These are phyloP conservation scores for Ocimum tenuiflorum DNA, from an alignment of 257 asterid species.

Conservation along the genomic window DNA sequence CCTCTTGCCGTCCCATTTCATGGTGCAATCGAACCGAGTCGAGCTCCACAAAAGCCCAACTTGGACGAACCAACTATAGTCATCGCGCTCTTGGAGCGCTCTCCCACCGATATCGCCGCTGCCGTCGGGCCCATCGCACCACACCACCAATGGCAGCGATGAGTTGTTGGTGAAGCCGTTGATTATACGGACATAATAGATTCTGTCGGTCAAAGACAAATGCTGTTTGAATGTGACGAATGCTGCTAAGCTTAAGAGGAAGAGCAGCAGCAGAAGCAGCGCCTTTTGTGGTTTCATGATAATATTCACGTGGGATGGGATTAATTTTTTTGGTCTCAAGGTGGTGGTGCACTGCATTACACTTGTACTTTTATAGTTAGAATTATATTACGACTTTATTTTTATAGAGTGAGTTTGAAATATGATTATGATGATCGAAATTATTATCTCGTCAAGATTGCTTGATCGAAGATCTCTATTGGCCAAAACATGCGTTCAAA, in stretches of 20 bases:
- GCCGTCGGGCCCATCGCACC: constrained; percentile 27
- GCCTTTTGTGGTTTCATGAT: constrained; percentile 17
- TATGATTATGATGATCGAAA: too few species aligned
- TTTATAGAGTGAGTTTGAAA: too few species aligned
- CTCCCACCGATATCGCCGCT: constrained; percentile 35
- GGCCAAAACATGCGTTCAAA: too few species aligned
- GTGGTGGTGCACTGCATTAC: not conserved
- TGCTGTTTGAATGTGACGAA: constrained; percentile 17
- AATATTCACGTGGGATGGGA: too few species aligned
- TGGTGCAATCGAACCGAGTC: constrained; percentile 31
- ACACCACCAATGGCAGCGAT: constrained; percentile 41
- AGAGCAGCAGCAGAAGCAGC: not conserved
- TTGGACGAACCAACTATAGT: constrained; percentile 36
- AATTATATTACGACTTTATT: too few species aligned
- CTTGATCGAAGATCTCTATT: too few species aligned
- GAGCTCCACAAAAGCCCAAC: constrained; percentile 6
- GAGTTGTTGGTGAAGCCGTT: constrained; percentile 57
- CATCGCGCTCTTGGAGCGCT: constrained; percentile 50
- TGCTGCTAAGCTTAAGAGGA: constrained; percentile 15
- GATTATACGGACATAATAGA: constrained; percentile 35
- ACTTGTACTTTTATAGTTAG: not conserved
- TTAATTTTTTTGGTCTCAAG: not conserved
- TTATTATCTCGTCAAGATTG: too few species aligned
- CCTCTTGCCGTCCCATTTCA: constrained; percentile 31
- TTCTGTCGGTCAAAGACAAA: not conserved